Percentiles rank a stretch among this genome's conserved stretches.
phyloP scores from a whole-genome alignment of 1,284 basidiomycete species.

The Cutaneotrichosporon sp. region DNA sequence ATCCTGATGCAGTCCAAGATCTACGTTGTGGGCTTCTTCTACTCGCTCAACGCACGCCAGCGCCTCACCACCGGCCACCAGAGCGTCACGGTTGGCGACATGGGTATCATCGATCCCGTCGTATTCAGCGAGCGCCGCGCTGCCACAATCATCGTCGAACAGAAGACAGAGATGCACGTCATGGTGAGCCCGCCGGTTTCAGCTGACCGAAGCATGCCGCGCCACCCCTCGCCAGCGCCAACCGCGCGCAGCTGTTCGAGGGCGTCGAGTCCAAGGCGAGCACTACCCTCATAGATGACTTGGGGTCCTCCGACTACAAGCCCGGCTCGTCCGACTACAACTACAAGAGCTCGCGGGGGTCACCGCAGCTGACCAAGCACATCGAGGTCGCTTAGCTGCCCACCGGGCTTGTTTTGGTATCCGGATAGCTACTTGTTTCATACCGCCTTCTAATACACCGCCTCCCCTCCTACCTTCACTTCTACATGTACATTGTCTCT shows the following conservation, averaged over 20 bases:
- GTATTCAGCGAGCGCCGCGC: neutral
- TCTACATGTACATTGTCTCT: no score
- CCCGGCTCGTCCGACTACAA: neutral
- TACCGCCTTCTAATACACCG: neutral
- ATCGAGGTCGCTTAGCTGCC: neutral
- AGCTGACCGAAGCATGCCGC: neutral
- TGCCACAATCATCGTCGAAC: neutral
- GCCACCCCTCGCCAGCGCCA: neutral
- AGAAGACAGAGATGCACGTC: neutral
- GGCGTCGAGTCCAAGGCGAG: neutral
- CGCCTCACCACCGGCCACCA: constrained; percentile 3
- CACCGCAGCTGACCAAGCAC: neutral
- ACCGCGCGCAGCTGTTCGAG: neutral
- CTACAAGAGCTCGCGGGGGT: neutral
- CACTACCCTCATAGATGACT: neutral
- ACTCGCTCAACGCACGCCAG: constrained; percentile 33
- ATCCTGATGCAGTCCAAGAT: constrained; percentile 33
- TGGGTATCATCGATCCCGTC: no score
- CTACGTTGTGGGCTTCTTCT: constrained; percentile 37
- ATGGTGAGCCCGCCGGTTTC: neutral
- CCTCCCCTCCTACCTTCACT: neutral
- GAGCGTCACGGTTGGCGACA: neutral
- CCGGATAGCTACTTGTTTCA: neutral
- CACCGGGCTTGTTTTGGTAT: neutral
- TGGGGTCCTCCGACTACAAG: neutral